Evolutionary conservation across 2,329 filamentous ascomycete genomes (phyloP).

Genomic region (Claviceps citrina): DNA sequence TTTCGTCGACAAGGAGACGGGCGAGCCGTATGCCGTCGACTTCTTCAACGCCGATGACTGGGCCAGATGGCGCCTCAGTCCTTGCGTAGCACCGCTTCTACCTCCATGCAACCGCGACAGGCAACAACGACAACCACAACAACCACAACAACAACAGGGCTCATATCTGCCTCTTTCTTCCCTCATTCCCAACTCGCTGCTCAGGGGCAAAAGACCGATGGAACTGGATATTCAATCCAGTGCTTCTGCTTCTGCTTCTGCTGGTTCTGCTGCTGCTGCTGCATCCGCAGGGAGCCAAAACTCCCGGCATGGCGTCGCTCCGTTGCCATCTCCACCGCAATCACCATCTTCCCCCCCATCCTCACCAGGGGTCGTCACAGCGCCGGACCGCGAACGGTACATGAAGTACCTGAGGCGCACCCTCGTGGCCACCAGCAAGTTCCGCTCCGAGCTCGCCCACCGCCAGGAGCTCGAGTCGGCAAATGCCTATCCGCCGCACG

Average conservation of each 20-base stretch:
- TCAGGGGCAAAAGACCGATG: conserved; percentile 5
- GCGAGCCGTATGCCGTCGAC: conserved; percentile 66
- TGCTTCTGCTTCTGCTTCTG: neutral
- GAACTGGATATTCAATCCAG: neutral
- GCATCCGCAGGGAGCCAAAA: conserved; percentile 5
- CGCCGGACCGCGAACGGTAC: conserved; percentile 19
- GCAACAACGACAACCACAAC: too few species aligned
- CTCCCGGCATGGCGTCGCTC: conserved; percentile 3
- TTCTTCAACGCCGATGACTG: conserved; percentile 71
- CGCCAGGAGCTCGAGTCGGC: conserved; percentile 37
- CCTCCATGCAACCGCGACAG: conserved; percentile 34
- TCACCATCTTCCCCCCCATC: conserved; percentile 7
- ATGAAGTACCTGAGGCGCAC: conserved; percentile 58
- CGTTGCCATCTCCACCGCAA: conserved; percentile 10
- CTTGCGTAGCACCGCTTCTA: conserved; percentile 54
- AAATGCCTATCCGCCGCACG: conserved; percentile 71
- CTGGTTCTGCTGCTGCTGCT: too few species aligned
- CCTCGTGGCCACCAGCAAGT: conserved; percentile 53
- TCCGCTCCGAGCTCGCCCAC: conserved; percentile 61
- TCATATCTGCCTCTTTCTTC: conserved; percentile 30
- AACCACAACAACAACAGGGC: conserved; percentile 19
- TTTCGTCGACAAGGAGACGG: conserved; percentile 70
- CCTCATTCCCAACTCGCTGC: conserved; percentile 28
- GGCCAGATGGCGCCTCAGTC: conserved; percentile 63
- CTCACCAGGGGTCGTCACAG: conserved; percentile 3